These are phyloP conservation scores for Linaria vulgaris DNA, from an alignment of 257 asterid species.

Conservation along the genomic window DNA sequence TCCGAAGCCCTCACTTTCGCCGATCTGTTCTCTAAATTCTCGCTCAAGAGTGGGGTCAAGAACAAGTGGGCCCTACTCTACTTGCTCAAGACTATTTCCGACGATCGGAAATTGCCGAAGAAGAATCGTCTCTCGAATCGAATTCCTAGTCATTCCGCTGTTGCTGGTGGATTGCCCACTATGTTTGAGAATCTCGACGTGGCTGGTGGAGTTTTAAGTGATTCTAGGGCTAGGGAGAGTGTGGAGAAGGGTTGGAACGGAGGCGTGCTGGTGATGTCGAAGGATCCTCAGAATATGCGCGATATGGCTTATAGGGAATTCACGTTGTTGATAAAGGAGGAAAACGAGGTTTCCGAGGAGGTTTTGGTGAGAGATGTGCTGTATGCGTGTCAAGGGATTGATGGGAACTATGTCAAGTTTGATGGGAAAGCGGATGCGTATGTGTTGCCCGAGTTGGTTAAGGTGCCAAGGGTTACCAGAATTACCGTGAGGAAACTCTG, in stretches of 20 bases:
- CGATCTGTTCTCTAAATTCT: slow-evolving; percentile 70
- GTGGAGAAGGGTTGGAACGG: slow-evolving; percentile 62
- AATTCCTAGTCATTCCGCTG: slow-evolving; percentile 57
- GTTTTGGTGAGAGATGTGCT: slow-evolving; percentile 89
- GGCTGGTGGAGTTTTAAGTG: slow-evolving; percentile 24
- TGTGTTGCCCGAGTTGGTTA: slow-evolving; percentile 57
- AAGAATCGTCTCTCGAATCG: slow-evolving; percentile 26
- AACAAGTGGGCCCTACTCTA: slow-evolving; percentile 93
- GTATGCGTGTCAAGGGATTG: slow-evolving; percentile 95
- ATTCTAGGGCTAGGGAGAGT: slow-evolving; percentile 23
- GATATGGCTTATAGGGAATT: slow-evolving; percentile 82
- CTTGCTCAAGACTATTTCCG: slow-evolving; percentile 84
- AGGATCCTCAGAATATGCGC: slow-evolving; percentile 80
- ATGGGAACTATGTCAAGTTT: slow-evolving; percentile 75
- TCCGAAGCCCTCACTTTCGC: slow-evolving; percentile 89
- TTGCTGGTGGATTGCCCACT: slow-evolving; percentile 70
- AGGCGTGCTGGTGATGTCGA: slow-evolving; percentile 75
- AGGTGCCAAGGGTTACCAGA: slow-evolving; percentile 69
- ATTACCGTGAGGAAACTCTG: slow-evolving; percentile 75
- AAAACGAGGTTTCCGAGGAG: slow-evolving; percentile 82
- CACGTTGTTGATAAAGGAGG: slow-evolving; percentile 68
- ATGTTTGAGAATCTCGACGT: slow-evolving; percentile 41
- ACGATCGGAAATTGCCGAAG: slow-evolving; percentile 57
- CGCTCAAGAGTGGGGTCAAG: slow-evolving; percentile 59
- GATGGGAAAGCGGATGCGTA: slow-evolving; percentile 69